These are phyloP conservation scores for Trichoderma aggressivum DNA, from an alignment of 2,329 filamentous ascomycete genomes.

Conservation along the genomic window DNA sequence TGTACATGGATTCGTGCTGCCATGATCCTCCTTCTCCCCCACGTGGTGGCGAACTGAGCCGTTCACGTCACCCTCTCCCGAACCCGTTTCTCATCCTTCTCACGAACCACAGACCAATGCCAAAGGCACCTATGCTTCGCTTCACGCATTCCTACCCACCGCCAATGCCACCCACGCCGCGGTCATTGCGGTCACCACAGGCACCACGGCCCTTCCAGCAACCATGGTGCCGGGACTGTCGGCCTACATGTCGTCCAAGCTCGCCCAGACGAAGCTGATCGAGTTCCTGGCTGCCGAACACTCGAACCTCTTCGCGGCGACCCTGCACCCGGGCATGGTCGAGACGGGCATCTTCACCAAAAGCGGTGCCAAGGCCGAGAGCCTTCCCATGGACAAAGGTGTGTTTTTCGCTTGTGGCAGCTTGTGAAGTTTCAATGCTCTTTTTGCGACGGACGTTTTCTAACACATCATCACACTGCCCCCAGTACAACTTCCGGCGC, in stretches of 20 bases:
- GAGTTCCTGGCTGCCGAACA: constrained; percentile 28
- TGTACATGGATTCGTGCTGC: background rate
- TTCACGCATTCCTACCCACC: constrained; percentile 11
- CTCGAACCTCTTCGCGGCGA: constrained; percentile 24
- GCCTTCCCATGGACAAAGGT: constrained; percentile 24
- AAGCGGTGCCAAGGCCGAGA: constrained; percentile 24
- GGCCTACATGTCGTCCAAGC: constrained; percentile 8
- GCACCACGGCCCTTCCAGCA: constrained; percentile 22
- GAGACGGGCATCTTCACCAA: constrained; percentile 25
- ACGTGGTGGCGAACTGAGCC: background rate
- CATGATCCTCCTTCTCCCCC: background rate
- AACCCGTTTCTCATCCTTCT: background rate
- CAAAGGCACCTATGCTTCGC: constrained; percentile 12
- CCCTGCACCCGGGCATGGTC: constrained; percentile 27
- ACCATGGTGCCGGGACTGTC: constrained; percentile 21
- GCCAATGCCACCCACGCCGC: constrained; percentile 19
- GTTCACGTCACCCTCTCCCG: background rate
- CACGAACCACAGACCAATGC: constrained; percentile 1
- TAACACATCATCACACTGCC: background rate
- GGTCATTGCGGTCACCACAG: constrained; percentile 24
- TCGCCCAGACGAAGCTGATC: constrained; percentile 23
- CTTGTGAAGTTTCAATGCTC: background rate
- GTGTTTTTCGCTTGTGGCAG: constrained; percentile 8
- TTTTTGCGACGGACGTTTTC: background rate
- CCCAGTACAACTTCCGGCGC: constrained; percentile 32